Base-by-base conservation (phyloP, 108 stramenopile genomes). In the Nitzschia sp. region DNA sequence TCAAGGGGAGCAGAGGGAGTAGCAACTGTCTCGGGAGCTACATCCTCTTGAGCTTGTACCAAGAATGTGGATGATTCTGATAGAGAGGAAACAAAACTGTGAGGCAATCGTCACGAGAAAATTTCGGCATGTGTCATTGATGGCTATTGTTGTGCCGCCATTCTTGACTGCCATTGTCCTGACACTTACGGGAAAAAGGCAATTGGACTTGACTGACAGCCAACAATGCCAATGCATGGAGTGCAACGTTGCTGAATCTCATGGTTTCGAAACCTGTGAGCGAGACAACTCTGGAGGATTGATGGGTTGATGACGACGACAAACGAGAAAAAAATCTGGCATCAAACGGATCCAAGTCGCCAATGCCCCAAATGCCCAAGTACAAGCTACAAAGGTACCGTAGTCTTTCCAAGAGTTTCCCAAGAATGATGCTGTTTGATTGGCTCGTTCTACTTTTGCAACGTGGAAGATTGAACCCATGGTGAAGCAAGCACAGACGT, bases 181-280 rank as follows among this genome's bases (percentile, higher is more conserved):
- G 44, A 21, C 58, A 52, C 59, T 70, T 60, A 58, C 62, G 34
- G 70, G 50, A 51, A 38, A 60, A 67, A 59, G 65, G 76, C 26
- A 66, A 39, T n/a, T 63, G 69, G 15, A 55, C 70, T 56, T 63
- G 65, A 54, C 63, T 71, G 29, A 63, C 10, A 8, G 77, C 77
- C 70, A 78, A 62, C 2, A 78, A 9, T 10, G 77, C 77, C 24
- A 78, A 59, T 14, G 70, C 77, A 24, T 71, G 50, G 20, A 78
- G 8, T 20, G 77, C 77, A 22, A 78, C 0, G 17, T 44, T 52
- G 42, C 63, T 53, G 40, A 78, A 67, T 52, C 65, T 48, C 77
- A 78, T 78, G 20, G 50, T 62, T 24, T 10, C 43, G 15, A 43
- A 26, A 58, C 29, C 29, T 34, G 29, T 34, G 29, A 34, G 29